phyloP scores from a whole-genome alignment of 805 yeast species.

The Nakazawaea ernobii region DNA sequence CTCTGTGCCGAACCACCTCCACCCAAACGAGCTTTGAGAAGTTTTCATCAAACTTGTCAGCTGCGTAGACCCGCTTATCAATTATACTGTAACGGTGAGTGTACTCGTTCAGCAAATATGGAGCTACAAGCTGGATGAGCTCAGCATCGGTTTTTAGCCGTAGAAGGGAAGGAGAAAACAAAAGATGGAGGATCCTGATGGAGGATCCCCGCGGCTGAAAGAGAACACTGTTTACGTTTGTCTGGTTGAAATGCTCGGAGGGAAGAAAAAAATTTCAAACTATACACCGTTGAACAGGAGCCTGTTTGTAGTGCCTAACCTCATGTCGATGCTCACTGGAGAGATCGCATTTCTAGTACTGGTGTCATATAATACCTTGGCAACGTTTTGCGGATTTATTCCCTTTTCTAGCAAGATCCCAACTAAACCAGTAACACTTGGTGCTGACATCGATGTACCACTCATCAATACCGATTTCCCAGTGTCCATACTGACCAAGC shows the following conservation, averaged over 20 bases:
- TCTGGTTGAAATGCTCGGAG: not conserved
- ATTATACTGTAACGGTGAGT: no score
- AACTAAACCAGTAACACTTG: constrained; percentile 62
- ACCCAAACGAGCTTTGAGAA: no score
- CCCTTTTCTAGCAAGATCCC: constrained; percentile 54
- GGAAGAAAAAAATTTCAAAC: not conserved
- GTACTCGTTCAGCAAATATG: no score
- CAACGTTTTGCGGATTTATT: constrained; percentile 34
- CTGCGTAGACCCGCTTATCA: no score
- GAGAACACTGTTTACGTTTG: no score
- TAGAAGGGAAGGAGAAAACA: not conserved
- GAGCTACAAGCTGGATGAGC: no score
- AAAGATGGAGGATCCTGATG: not conserved
- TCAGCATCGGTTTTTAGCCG: no score
- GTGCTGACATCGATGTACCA: constrained; percentile 83
- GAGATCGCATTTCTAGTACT: constrained; percentile 46
- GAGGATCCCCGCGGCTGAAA: not conserved
- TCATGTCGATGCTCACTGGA: constrained; percentile 34
- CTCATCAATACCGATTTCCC: constrained; percentile 35
- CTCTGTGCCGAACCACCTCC: no score
- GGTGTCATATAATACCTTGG: constrained; percentile 33
- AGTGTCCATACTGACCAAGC: constrained; percentile 35
- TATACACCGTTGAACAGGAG: constrained; percentile 24
- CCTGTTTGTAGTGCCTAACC: constrained; percentile 56
- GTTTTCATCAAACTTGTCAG: no score